Base-by-base conservation (phyloP, 1,284 basidiomycete genomes). In the Flammula alnicola region DNA sequence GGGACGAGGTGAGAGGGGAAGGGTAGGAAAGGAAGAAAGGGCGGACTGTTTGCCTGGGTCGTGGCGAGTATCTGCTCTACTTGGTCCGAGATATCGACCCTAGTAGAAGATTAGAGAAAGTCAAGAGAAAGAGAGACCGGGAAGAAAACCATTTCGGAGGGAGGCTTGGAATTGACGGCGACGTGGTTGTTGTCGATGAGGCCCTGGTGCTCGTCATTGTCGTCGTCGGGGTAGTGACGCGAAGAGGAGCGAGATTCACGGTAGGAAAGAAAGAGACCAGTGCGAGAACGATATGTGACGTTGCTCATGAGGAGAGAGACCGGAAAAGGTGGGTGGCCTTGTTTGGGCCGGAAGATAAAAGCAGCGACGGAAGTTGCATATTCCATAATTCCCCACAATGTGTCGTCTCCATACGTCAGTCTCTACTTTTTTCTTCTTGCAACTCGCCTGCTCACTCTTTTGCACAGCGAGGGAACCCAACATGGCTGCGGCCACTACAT, bases 191-290 rank as follows among this genome's bases (percentile, higher is more conserved):
- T 55, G 55, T 67, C 64, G 54, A 94, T 91, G 73, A 95, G 83
- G 36, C 77, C 79, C 54, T 84, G 79, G 46, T 83, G 78, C 69
- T 95, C 91, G 68, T 89, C 85, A 59, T 77, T 72, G 47, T 66
- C 62, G 42, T 61, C 56, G 63, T 80, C 73, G 10, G 70, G 63
- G 52, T 73, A 69, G 58, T 78, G 68, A 62, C 73, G 74, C 41
- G 80, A 70, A 23, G 76, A 73, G 14, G 83, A 72, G 36, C 78
- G 80, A 3, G 93, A 94, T 72, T 98, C 93, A 55, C 96, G 83
- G 69, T 94, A 94, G 8, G 95, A 98, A 51, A 98, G 87, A 71
- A 97, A 99, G 64, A 98, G 84, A 43, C 95, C 83, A 3, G 96
- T 98, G 41, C 96, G 75, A 1, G 92, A 95, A 58, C 96, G 88